Evolutionary conservation across 2,329 filamentous ascomycete species (phyloP), one percentile per base, ranked within the genome.

Genomic region (Xylogone sp.): DNA sequence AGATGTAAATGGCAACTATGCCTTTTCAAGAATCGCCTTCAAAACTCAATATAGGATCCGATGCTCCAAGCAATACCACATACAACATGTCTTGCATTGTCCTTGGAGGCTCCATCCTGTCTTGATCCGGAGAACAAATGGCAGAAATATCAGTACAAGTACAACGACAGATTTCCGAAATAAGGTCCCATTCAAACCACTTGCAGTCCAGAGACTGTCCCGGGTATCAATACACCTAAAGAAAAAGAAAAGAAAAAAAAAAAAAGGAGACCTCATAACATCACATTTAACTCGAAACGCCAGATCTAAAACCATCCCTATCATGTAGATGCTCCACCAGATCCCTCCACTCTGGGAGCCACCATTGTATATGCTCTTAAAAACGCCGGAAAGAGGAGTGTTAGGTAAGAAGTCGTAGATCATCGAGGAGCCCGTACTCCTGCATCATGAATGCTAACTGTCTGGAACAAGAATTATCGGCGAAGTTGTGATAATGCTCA

Each of bases 371-470:
- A 39, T 39, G 34, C 34, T 39, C 34, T 13, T 18, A 39, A 39
- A 7, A 39, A 13, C n/a, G 34, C n/a, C 34, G 34, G 10, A 39
- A 39, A 39, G 5, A 39, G n/a, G 34, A 13, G 34, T 39, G 5
- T 27, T 10, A 10, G 24, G 5, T 6, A 10, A 10, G 24, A 27
- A 48, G 56, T 64, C 61, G 52, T 63, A 53, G 56, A 61, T 62
- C 55, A 53, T 63, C 43, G 56, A 52, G 55, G 45, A 43, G 43
- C 49, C 45, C 13, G 50, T 45, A 52, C 53, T 58, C 50, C 53
- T 27, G 24, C 24, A 27, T 27, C 24, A 39, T 39, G 34, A 39
- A 16, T 18, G 34, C 34, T 18, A 39, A 39, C 12, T 18, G 34
- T 39, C 13, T 39, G n/a, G 34, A 5, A 39, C 8, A 39, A 39